phyloP scores from a whole-genome alignment of 2,329 filamentous ascomycete genomes.

The Ceratocystiopsis sp. region DNA sequence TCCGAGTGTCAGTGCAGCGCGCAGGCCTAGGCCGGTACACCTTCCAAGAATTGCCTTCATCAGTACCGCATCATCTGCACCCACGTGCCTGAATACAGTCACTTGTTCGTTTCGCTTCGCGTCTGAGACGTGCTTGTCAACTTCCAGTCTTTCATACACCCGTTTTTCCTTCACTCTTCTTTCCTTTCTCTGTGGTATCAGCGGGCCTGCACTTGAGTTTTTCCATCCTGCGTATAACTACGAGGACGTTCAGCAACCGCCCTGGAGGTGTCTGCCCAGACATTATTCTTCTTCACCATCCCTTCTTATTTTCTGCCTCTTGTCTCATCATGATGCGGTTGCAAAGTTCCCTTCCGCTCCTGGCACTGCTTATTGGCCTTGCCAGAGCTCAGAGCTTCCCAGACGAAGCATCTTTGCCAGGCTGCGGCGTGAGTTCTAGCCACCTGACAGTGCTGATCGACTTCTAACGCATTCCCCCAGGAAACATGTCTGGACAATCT shows the following conservation, averaged over 20 bases:
- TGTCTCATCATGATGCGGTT: constrained; percentile 5
- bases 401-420: constrained; percentile 5
- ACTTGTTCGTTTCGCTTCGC: not conserved
- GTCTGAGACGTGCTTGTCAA: too few relatives aligned
- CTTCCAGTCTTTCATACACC: too few relatives aligned
- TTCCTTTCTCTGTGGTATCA: not conserved
- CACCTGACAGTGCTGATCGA: too few relatives aligned
- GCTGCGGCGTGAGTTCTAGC: constrained; percentile 8
- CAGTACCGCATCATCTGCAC: too few relatives aligned
- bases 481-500: constrained; percentile 10
- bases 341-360: not conserved
- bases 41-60: too few relatives aligned
- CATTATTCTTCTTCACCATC: not conserved
- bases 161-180: not conserved
- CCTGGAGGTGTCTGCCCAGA: not conserved
- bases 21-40: not conserved
- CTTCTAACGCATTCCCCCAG: constrained; percentile 3
- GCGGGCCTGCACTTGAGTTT: not conserved
- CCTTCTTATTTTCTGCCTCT: not conserved
- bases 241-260: too few relatives aligned
- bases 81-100: not conserved
- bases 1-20: not conserved
- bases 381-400: constrained; percentile 5
- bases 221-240: not conserved
- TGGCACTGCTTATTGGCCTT: constrained; percentile 1